These are phyloP conservation scores for Smallanthus sonchifolius DNA, from an alignment of 129 eudicot genomes.

Conservation along the genomic window DNA sequence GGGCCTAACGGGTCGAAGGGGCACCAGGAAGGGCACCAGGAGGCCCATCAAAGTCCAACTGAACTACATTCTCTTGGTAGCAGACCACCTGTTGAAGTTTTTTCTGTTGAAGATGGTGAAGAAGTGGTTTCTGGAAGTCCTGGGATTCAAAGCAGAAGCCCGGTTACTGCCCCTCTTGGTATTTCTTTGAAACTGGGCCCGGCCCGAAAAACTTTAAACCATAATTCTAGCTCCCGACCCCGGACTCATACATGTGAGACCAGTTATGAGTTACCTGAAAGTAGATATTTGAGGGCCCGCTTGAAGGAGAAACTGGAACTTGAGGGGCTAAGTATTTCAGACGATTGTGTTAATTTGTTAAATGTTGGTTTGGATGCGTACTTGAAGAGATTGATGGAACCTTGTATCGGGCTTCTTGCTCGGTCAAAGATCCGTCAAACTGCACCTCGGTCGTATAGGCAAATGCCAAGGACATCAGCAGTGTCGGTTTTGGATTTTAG, in stretches of 20 bases:
- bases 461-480: slow-evolving; percentile 15
- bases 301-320: slow-evolving; percentile 57
- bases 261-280: slow-evolving; percentile 56
- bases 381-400: slow-evolving; percentile 73
- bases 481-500: slow-evolving; percentile 59
- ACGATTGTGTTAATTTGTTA: slow-evolving; percentile 55
- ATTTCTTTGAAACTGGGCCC: slow-evolving; percentile 42
- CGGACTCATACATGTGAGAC: slow-evolving; percentile 38
- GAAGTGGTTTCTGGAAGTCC: slow-evolving; percentile 73
- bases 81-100: slow-evolving; percentile 69
- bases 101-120: slow-evolving; percentile 89
- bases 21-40: slow-evolving; percentile 56
- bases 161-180: slow-evolving; percentile 81
- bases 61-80: slow-evolving; percentile 82
- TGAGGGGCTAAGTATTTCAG: slow-evolving; percentile 54
- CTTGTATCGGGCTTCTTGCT: slow-evolving; percentile 56
- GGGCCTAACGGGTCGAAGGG: slow-evolving; percentile 64
- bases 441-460: slow-evolving; percentile 25
- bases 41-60: slow-evolving; percentile 71
- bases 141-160: slow-evolving; percentile 63
- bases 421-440: slow-evolving; percentile 36
- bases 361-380: slow-evolving; percentile 72
- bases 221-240: slow-evolving; percentile 6
- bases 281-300: slow-evolving; percentile 46
- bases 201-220: slow-evolving; percentile 36